Base-by-base conservation (phyloP, 345 rosid genomes). In the Durio zibethinus region DNA sequence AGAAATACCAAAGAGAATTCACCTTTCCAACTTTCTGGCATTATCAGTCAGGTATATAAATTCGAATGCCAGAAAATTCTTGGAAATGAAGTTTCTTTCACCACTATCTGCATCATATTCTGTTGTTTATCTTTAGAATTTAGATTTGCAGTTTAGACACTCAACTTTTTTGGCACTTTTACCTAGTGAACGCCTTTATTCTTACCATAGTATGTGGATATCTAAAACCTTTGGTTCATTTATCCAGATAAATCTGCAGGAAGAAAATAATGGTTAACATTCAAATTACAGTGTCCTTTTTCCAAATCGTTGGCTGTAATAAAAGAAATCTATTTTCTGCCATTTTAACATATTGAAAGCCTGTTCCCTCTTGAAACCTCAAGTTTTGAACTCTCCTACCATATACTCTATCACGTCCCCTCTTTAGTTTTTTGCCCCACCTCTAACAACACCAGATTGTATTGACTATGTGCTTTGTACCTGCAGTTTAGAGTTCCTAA, bases 11-110 rank as follows among this genome's bases (percentile, higher is more conserved):
- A 66, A 27, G 80, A 78, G 18, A n/a, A 68, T 10, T 45, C 76
- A 63, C 73, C 42, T 27, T 61, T 74, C 29, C 60, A 64, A 50
- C 50, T 56, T 79, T 29, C 82, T 57, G 80, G 83, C 21, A 75
- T 57, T 47, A 79, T 53, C 18, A 60, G 80, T 65, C 90, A 86
- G 88, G 88, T 82, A 60, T 54, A 16, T 74, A 18, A 36, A 23
- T 73, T 56, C 35, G 38, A 38, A 56, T 15, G 4, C 21, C 31
- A 14, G 50, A 56, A 48, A 56, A 42, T 23, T 57, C 2, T 45
- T 31, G 18, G 31, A 71, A 52, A 20, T 50, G 42, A 52, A 33
- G 7, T 72, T 52, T 72, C 10, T 50, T 72, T 50, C 25, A 50
- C 60, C 29, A 33, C 29, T 21, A 48, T 16, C 74, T 47, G 56